phyloP scores from a whole-genome alignment of 805 yeast species.

The Myxozyma melibiosi region DNA sequence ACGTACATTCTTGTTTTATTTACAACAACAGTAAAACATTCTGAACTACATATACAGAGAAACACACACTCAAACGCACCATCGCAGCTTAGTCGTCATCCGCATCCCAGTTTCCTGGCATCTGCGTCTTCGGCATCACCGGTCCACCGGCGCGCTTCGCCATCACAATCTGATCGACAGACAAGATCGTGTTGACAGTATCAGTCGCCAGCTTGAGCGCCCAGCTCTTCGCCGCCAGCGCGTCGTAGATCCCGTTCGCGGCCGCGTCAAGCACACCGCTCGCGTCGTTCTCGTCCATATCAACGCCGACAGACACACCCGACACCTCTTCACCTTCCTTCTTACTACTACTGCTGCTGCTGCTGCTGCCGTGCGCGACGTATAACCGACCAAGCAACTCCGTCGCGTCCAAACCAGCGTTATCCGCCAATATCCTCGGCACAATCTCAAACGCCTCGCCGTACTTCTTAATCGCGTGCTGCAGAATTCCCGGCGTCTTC shows the following conservation, averaged over 20 bases:
- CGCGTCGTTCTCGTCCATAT: constrained; percentile 61
- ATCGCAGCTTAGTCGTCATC: constrained; percentile 52
- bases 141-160: constrained; percentile 99
- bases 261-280: constrained; percentile 72
- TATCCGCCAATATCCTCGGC: constrained; percentile 90
- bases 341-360: constrained; percentile 32
- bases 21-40: neutral
- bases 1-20: neutral
- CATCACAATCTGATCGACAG: constrained; percentile 97
- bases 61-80: neutral
- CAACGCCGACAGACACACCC: constrained; percentile 55
- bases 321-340: neutral
- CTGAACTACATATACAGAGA: neutral
- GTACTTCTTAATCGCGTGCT: constrained; percentile 89
- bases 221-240: constrained; percentile 74
- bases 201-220: constrained; percentile 95
- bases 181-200: constrained; percentile 85
- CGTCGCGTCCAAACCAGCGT: constrained; percentile 87
- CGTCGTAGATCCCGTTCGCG: constrained; percentile 72
- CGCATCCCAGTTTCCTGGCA: constrained; percentile 95
- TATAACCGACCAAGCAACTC: constrained; percentile 88
- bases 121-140: constrained; percentile 78
- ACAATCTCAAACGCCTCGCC: constrained; percentile 94
- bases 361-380: constrained; percentile 74
- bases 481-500: constrained; percentile 87